These are phyloP conservation scores for Fusarium abutilonis DNA, from an alignment of 2,329 filamentous ascomycete genomes.

Conservation along the genomic window DNA sequence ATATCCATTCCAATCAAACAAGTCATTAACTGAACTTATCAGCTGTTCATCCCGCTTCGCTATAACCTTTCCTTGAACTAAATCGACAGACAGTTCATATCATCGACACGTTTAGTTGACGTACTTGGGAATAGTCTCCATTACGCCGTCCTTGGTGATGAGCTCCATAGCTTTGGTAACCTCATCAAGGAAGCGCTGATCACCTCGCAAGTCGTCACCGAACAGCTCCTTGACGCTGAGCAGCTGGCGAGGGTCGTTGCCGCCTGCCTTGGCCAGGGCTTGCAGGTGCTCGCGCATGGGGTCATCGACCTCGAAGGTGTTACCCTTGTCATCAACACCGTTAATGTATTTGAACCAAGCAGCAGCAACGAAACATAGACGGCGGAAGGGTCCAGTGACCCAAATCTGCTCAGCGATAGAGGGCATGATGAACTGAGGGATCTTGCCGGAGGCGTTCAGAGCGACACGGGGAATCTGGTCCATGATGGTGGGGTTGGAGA, in stretches of 20 bases:
- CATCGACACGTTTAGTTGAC: slow-evolving; percentile 41
- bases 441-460: slow-evolving; percentile 63
- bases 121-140: slow-evolving; percentile 62
- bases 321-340: slow-evolving; percentile 60
- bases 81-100: neutral
- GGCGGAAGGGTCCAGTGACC: slow-evolving; percentile 56
- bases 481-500: slow-evolving; percentile 66
- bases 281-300: slow-evolving; percentile 60
- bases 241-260: slow-evolving; percentile 54
- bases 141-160: slow-evolving; percentile 58
- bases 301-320: slow-evolving; percentile 56
- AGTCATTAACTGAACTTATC: slow-evolving; percentile 26
- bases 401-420: slow-evolving; percentile 59
- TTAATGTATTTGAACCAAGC: slow-evolving; percentile 63
- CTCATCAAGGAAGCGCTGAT: slow-evolving; percentile 59
- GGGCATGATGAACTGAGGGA: slow-evolving; percentile 62
- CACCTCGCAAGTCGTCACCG: slow-evolving; percentile 60
- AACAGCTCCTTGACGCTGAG: slow-evolving; percentile 60
- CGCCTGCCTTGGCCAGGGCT: slow-evolving; percentile 56
- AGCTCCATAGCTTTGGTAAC: slow-evolving; percentile 59
- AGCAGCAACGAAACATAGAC: slow-evolving; percentile 59
- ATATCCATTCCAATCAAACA: slow-evolving; percentile 6
- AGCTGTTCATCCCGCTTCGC: slow-evolving; percentile 16
- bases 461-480: slow-evolving; percentile 63
- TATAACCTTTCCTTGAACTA: slow-evolving; percentile 11